Evolutionary conservation across 495 filamentous ascomycete species (phyloP).

Genomic region (Penicillium soppii): DNA sequence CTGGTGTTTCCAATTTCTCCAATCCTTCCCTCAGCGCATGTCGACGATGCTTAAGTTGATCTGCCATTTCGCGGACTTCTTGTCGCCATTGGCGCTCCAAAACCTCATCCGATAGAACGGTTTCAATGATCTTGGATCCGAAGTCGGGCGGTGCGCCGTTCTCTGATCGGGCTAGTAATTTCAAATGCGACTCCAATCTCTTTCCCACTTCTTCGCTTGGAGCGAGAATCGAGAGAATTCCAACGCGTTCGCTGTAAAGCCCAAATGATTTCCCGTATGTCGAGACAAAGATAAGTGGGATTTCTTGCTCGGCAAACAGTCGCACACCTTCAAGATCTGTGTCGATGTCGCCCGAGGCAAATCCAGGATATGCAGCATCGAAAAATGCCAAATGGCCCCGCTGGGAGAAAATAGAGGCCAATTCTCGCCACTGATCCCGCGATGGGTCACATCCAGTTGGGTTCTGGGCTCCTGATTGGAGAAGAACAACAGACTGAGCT

Average conservation of each 20-base stretch:
- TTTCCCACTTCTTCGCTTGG: slow-evolving; percentile 8
- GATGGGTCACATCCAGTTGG: slow-evolving; percentile 19
- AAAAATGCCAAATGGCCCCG: slow-evolving; percentile 20
- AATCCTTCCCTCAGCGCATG: slow-evolving; percentile 2
- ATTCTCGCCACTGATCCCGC: slow-evolving; percentile 9
- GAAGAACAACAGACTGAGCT: slow-evolving; percentile 16
- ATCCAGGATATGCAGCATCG: slow-evolving; percentile 16
- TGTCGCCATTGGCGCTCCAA: slow-evolving; percentile 12
- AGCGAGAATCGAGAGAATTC: slow-evolving; percentile 10
- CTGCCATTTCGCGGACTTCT: slow-evolving; percentile 14
- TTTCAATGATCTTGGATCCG: slow-evolving; percentile 15
- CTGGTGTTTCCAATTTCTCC: slow-evolving; percentile 15
- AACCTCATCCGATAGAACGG: slow-evolving; percentile 5
- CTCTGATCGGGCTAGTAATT: slow-evolving; percentile 11
- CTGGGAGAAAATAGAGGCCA: slow-evolving; percentile 9
- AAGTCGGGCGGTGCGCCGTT: slow-evolving; percentile 15
- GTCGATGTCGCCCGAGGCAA: slow-evolving; percentile 18
- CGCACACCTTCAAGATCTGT: slow-evolving; percentile 10
- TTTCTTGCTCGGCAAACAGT: slow-evolving; percentile 9
- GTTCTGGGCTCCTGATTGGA: slow-evolving; percentile 17
- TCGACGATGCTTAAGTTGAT: slow-evolving; percentile 9
- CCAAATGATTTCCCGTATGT: slow-evolving; percentile 20
- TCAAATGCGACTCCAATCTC: slow-evolving; percentile 9
- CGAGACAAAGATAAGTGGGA: slow-evolving; percentile 14
- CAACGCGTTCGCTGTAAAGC: slow-evolving; percentile 19